These are phyloP conservation scores for Vitis vinifera DNA, from an alignment of 164 flowering plant genomes.

Conservation along the genomic window ASM3070453v1 NC_081818.1:4180001-4180500, in stretches of 20 bases:
- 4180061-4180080: too few relatives aligned
- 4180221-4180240: not conserved
- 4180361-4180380: too few relatives aligned
- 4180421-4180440: too few relatives aligned
- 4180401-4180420: too few relatives aligned
- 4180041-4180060: too few relatives aligned
- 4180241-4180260: not conserved
- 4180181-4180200: not conserved
- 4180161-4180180: not conserved
- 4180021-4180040: not conserved
- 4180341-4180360: too few relatives aligned
- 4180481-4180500: too few relatives aligned
- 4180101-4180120: conserved; percentile 6
- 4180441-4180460: too few relatives aligned
- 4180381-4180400: too few relatives aligned
- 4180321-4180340: not conserved
- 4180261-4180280: not conserved
- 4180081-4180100: not conserved
- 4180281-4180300: not conserved
- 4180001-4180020: conserved; percentile 6
- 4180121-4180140: not conserved
- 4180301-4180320: not conserved
- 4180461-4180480: too few relatives aligned
- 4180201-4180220: not conserved
- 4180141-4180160: not conserved